Conservation (phyloP, 2,329 filamentous ascomycete genomes). For the Colletotrichum tropicicola region DNA sequence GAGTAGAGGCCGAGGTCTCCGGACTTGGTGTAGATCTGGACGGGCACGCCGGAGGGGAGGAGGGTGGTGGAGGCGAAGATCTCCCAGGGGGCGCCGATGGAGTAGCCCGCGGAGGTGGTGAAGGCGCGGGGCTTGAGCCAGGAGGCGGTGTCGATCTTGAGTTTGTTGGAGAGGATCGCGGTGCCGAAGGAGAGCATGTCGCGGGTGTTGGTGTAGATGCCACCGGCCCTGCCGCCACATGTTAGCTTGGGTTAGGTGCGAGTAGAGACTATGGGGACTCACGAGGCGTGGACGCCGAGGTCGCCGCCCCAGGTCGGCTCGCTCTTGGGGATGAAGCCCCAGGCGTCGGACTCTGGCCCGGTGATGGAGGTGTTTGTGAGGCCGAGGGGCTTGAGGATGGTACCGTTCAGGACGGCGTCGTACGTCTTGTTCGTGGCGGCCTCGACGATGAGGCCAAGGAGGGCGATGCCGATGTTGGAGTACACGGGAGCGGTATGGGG, state of each 20-base stretch:
- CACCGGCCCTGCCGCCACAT: constrained; percentile 47
- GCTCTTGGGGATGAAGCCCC: constrained; percentile 45
- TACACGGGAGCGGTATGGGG: constrained; percentile 33
- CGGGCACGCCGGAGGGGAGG: constrained; percentile 38
- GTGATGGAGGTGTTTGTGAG: constrained; percentile 51
- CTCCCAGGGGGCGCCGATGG: constrained; percentile 46
- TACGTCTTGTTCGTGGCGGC: constrained; percentile 32
- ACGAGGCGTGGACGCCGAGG: constrained; percentile 45
- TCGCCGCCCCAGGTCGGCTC: constrained; percentile 46
- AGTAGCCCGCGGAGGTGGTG: constrained; percentile 47
- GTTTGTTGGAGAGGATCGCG: constrained; percentile 50
- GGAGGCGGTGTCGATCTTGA: constrained; percentile 49
- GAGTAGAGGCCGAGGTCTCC: constrained; percentile 43
- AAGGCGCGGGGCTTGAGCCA: constrained; percentile 56
- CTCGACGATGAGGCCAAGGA: constrained; percentile 35
- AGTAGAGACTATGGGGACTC: constrained; percentile 27
- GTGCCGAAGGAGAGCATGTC: constrained; percentile 52
- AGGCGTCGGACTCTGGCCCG: constrained; percentile 37
- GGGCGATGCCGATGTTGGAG: constrained; percentile 34
- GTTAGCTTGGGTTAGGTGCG: constrained; percentile 10
- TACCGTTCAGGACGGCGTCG: constrained; percentile 40
- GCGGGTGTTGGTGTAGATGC: constrained; percentile 50
- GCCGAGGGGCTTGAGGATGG: constrained; percentile 50
- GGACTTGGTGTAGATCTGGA: constrained; percentile 45
- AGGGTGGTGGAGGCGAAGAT: constrained; percentile 41